Conservation (phyloP, 345 rosid species). For the Sisymbrium irio region DNA sequence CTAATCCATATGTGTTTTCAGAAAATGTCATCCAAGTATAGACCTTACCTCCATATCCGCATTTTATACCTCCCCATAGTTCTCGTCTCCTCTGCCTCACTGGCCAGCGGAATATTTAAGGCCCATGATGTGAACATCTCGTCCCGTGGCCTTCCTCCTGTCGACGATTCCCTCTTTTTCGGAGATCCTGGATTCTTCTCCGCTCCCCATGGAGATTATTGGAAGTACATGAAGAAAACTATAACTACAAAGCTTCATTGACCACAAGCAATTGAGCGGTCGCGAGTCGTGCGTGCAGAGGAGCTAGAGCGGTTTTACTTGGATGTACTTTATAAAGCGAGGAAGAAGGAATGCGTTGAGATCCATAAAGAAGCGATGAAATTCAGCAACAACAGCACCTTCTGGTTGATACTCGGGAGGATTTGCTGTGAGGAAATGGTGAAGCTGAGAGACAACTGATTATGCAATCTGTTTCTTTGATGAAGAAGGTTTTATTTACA, state of each 20-base stretch:
- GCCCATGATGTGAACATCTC: neutral
- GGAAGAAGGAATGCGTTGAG: too few species aligned
- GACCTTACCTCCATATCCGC: neutral
- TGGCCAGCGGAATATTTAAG: neutral
- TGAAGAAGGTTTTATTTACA: neutral
- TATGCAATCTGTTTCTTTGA: neutral
- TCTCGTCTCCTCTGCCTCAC: neutral
- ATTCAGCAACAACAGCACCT: neutral
- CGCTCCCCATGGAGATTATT: neutral
- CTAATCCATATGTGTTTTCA: neutral
- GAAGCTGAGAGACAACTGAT: neutral
- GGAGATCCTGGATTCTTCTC: neutral
- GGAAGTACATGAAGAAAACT: too few species aligned
- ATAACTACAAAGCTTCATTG: neutral
- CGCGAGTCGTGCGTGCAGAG: too few species aligned
- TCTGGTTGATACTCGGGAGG: slow-evolving; percentile 17
- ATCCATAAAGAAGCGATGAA: neutral
- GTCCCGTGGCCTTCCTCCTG: neutral
- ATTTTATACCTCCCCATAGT: neutral
- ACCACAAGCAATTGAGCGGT: neutral
- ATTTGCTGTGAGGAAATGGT: slow-evolving; percentile 11
- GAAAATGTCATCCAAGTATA: neutral
- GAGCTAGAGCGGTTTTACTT: too few species aligned
- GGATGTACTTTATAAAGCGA: too few species aligned
- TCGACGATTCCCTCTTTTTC: neutral